Evolutionary conservation across 495 filamentous ascomycete genomes (phyloP).

Genomic region (Hyaloscypha bicolor): DNA sequence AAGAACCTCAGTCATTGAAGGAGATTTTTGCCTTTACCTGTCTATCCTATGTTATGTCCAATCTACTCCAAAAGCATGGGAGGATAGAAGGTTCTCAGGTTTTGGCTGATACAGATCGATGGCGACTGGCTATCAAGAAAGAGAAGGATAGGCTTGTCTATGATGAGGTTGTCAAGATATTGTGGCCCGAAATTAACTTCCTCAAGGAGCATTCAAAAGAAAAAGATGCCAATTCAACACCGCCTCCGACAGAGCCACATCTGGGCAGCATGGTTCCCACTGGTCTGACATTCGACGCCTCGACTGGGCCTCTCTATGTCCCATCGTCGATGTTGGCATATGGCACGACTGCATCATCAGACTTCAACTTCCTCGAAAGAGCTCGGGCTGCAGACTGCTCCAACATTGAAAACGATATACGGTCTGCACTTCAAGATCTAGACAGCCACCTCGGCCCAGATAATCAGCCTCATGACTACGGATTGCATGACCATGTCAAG

Average conservation of each 20-base stretch:
- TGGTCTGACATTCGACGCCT: no score
- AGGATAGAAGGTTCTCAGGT: constrained; percentile 4
- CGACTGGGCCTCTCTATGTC: no score
- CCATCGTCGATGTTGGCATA: no score
- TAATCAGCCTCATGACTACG: constrained; percentile 10
- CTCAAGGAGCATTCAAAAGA: no score
- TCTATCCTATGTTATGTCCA: constrained; percentile 11
- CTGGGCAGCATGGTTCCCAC: neutral
- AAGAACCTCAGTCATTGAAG: constrained; percentile 13
- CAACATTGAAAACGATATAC: no score
- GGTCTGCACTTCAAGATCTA: no score
- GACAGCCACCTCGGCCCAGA: no score
- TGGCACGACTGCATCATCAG: no score
- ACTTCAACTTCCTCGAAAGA: no score
- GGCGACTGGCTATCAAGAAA: neutral
- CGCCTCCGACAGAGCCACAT: no score
- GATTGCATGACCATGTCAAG: constrained; percentile 14
- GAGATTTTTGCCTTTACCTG: constrained; percentile 15
- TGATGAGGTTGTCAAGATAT: constrained; percentile 11
- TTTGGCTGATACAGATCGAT: neutral
- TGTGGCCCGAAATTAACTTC: constrained; percentile 14
- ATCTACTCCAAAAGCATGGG: constrained; percentile 13
- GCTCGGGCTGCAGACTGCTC: no score
- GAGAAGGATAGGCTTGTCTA: constrained; percentile 14
- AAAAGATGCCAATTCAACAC: no score